phyloP scores from a whole-genome alignment of 768 basidiomycete species.

The Rickenella mellea region DNA sequence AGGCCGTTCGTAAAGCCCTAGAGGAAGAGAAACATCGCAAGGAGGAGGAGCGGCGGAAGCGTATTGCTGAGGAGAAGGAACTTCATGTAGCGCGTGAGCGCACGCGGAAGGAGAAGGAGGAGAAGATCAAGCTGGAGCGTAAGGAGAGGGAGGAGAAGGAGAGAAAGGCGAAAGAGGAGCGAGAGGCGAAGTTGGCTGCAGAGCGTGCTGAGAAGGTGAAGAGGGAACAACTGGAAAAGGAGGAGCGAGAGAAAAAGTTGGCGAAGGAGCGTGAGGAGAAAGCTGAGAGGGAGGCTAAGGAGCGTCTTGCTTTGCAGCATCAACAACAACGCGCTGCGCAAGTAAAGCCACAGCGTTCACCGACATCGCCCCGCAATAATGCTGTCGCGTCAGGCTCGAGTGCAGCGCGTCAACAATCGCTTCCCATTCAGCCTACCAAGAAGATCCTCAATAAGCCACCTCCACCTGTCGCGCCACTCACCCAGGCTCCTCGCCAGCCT shows the following conservation, averaged over 20 bases:
- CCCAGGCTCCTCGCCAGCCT: constrained; percentile 23
- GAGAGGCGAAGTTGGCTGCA: constrained; percentile 43
- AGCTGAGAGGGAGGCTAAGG: constrained; percentile 18
- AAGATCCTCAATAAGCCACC: constrained; percentile 48
- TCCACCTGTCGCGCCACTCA: constrained; percentile 8
- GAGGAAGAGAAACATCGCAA: constrained; percentile 79
- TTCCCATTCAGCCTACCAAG: constrained; percentile 43
- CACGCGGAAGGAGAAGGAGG: constrained; percentile 68
- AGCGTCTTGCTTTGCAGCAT: constrained; percentile 15
- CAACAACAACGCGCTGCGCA: constrained; percentile 42
- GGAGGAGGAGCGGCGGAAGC: constrained; percentile 76
- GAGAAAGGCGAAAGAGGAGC: constrained; percentile 53
- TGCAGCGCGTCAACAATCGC: constrained; percentile 32
- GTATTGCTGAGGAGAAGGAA: constrained; percentile 72
- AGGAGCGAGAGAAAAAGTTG: constrained; percentile 58
- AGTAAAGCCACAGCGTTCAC: constrained; percentile 39
- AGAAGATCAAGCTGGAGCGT: constrained; percentile 40
- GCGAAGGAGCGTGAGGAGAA: constrained; percentile 47
- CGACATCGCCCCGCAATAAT: constrained; percentile 39
- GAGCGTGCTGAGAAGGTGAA: constrained; percentile 37
- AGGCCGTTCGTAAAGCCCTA: constrained; percentile 61
- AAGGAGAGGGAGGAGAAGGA: constrained; percentile 55
- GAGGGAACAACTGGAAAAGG: constrained; percentile 44
- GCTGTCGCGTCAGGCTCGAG: constrained; percentile 35
- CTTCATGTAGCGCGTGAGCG: constrained; percentile 68